Conservation (phyloP, 371 early-diverging fungal species). For the Caulochytrium protostelioides region DNA sequence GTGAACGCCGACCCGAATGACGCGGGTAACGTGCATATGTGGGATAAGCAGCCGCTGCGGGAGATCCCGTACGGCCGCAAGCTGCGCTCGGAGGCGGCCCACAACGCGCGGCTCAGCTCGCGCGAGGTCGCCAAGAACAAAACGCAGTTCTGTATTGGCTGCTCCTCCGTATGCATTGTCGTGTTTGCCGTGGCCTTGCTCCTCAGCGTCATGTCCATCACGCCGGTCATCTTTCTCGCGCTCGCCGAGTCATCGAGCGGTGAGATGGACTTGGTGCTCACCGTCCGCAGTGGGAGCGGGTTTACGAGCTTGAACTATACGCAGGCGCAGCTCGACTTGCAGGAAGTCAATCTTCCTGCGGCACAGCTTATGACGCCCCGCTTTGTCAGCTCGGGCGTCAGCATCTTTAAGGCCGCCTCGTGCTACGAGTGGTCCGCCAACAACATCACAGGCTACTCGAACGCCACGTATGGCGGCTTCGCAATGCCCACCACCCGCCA, state of each 20-base stretch:
- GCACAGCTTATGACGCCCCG: constrained; percentile 2
- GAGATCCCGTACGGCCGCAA: too few species aligned
- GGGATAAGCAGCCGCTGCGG: too few species aligned
- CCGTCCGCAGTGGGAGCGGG: neutral
- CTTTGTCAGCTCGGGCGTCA: neutral
- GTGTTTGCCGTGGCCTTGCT: constrained; percentile 6
- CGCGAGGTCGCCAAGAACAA: too few species aligned
- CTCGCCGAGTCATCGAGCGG: constrained; percentile 7
- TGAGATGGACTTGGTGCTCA: constrained; percentile 6
- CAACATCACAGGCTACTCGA: too few species aligned
- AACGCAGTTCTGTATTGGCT: constrained; percentile 11
- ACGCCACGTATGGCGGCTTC: too few species aligned
- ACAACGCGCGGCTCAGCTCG: too few species aligned
- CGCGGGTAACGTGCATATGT: too few species aligned
- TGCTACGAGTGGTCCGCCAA: too few species aligned
- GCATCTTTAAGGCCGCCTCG: neutral
- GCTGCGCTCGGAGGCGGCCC: too few species aligned
- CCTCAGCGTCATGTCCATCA: constrained; percentile 4
- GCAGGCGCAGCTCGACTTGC: neutral
- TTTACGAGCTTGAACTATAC: constrained; percentile 6
- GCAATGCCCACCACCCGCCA: too few species aligned
- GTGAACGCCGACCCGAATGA: too few species aligned
- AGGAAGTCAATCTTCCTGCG: neutral
- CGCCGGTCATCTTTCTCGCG: constrained; percentile 7
- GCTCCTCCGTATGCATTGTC: constrained; percentile 6